A percentile compares a stretch with the other conserved stretches of the same genome.
Conservation (phyloP, 768 basidiomycete species). For the Boletus rex-veris region DNA sequence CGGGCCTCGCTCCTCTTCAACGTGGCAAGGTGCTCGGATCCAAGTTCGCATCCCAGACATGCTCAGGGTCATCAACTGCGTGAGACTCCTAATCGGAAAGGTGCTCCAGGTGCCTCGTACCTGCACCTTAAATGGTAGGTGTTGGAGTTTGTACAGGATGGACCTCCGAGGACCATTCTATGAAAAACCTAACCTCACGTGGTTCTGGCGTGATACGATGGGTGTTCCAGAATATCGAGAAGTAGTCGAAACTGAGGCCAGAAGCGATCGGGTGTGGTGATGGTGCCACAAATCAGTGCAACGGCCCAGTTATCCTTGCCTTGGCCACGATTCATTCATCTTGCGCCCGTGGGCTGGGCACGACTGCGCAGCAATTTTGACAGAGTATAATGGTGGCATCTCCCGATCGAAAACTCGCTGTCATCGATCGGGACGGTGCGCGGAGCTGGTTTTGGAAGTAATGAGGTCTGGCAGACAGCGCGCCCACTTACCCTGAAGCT, state of each 20-base stretch:
- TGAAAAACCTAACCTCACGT: conserved; percentile 16
- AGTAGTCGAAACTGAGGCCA: conserved; percentile 4
- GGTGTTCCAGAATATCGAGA: conserved; percentile 18
- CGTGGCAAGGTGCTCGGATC: not conserved
- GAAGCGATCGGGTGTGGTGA: not conserved
- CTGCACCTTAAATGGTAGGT: conserved; percentile 17
- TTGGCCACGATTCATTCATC: not conserved
- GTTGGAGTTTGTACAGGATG: not conserved
- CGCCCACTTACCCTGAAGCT: too few species aligned
- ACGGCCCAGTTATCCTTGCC: not conserved
- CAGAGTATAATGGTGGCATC: conserved; percentile 14
- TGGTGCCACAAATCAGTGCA: not conserved
- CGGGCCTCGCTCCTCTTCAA: not conserved
- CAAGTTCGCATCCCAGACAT: not conserved
- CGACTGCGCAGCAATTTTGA: not conserved
- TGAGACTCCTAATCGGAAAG: conserved; percentile 23
- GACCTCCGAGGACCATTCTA: conserved; percentile 31
- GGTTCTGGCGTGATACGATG: not conserved
- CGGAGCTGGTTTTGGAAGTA: conserved; percentile 17
- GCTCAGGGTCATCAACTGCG: conserved; percentile 27
- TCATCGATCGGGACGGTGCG: conserved; percentile 14
- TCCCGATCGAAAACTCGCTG: conserved; percentile 20
- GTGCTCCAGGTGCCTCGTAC: conserved; percentile 28
- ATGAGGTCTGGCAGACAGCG: conserved; percentile 2
- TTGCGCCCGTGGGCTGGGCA: not conserved